Evolutionary conservation across 495 filamentous ascomycete species (phyloP).

Genomic region (Lasiosphaeris hirsuta): DNA sequence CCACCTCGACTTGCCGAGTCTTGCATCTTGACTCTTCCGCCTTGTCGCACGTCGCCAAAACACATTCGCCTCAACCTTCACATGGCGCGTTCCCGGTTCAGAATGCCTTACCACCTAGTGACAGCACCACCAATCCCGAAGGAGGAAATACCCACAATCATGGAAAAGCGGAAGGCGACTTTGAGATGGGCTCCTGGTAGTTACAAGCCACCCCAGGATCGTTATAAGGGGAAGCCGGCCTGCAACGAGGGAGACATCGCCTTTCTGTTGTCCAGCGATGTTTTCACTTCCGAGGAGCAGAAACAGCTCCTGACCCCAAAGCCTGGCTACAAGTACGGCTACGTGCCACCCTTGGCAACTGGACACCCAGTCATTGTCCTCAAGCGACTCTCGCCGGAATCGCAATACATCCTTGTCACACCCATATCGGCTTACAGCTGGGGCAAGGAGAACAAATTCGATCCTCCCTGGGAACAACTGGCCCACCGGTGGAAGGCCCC

Average conservation of each 20-base stretch:
- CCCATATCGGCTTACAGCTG: conserved; percentile 34
- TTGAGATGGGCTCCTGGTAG: neutral
- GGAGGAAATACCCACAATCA: too few species aligned
- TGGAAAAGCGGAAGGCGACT: neutral
- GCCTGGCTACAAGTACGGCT: neutral
- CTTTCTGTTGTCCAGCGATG: conserved; percentile 18
- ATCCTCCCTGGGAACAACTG: conserved; percentile 28
- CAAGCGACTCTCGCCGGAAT: conserved; percentile 8
- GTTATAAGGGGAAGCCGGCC: conserved; percentile 2
- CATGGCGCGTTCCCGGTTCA: too few species aligned
- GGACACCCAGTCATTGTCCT: conserved; percentile 36
- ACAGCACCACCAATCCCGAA: too few species aligned
- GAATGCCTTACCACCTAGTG: too few species aligned
- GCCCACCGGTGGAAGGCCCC: conserved; percentile 17
- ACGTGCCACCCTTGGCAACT: conserved; percentile 20
- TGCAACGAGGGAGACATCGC: conserved; percentile 32
- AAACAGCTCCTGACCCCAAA: conserved; percentile 15
- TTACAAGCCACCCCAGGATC: neutral
- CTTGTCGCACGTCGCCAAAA: too few species aligned
- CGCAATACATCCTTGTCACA: conserved; percentile 20
- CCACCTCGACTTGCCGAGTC: too few species aligned
- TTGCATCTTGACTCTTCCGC: too few species aligned
- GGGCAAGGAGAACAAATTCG: conserved; percentile 16
- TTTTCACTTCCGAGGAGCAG: conserved; percentile 12
- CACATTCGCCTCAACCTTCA: too few species aligned